A percentile compares a stretch with the other conserved stretches of the same genome.
Conservation (phyloP, 768 basidiomycete species). For the Fomitopsis pulvina region DNA sequence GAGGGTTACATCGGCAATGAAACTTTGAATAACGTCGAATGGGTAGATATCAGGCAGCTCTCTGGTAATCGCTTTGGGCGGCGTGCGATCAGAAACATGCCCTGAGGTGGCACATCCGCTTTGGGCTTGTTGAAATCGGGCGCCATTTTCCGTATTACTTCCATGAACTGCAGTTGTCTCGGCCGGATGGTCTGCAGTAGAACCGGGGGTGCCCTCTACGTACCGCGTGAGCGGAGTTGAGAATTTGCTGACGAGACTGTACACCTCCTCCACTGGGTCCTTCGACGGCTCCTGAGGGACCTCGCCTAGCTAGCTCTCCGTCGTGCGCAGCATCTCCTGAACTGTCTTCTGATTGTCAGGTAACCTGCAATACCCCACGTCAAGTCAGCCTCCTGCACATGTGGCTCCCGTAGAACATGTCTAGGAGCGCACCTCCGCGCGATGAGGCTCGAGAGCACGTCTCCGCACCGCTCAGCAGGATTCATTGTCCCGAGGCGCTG, state of each 20-base stretch:
- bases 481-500: constrained; percentile 49
- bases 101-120: not conserved
- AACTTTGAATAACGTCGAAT: constrained; percentile 28
- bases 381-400: too few species aligned
- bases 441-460: constrained; percentile 57
- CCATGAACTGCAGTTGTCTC: constrained; percentile 39
- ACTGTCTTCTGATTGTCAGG: constrained; percentile 58
- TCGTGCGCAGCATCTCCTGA: constrained; percentile 33
- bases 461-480: constrained; percentile 51
- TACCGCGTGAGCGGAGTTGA: constrained; percentile 33
- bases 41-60: constrained; percentile 63
- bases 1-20: constrained; percentile 11
- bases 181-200: constrained; percentile 52
- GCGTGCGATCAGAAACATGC: not conserved
- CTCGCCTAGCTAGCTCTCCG: constrained; percentile 24
- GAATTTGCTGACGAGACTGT: constrained; percentile 41
- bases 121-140: constrained; percentile 40
- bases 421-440: constrained; percentile 40
- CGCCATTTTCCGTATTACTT: constrained; percentile 42
- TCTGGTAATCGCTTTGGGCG: constrained; percentile 53
- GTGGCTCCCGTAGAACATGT: not conserved
- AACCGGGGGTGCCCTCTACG: constrained; percentile 46
- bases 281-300: constrained; percentile 47
- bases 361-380: too few species aligned
- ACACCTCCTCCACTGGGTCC: constrained; percentile 51